Base-by-base conservation (phyloP, 2,329 filamentous ascomycete species). In the Trichoderma koningiopsis region DNA sequence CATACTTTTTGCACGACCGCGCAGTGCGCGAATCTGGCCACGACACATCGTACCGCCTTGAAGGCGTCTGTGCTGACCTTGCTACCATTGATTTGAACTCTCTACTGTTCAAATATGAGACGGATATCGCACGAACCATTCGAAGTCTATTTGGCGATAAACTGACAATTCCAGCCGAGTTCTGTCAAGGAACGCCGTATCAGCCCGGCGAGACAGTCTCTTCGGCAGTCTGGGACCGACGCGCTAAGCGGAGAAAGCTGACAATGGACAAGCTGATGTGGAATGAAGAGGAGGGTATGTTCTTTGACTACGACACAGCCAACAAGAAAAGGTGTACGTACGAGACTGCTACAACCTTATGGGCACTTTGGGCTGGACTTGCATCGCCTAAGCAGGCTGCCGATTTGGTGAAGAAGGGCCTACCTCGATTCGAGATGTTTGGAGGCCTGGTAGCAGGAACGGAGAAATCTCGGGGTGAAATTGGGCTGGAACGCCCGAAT, bases 31-130 rank as follows among this genome's bases (percentile, higher is more conserved):
- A 99, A 80, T 97, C 95, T 22, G 96, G 96, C 14, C 96, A 99
- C 79, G 96, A 99, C 78, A 99, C 96, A 2, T 92, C 92, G 19
- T 98, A 98, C 81, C 92, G 96, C 22, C 86, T 99, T 24, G 96
- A 98, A 81, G 91, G 89, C 58, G 87, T 96, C 29, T 94, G 92
- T 75, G 96, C 93, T 13, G 89, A 97, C 77, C 84, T 98, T 31
- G 96, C 94, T 13, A 97, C 94, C 0, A 93, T 98, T 70, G 96
- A 99, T 77, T 86, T 98, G 68, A 98, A 99, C 82, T 96, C 94
- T 33, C 85, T 97, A 35, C 84, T 99, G 33, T 99, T 96, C 87
- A 98, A 98, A 81, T 98, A 98, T 77, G 96, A 99, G 81, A 90
- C 90, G 35, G 96, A 99, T 76, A 97, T 99, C 77, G 91, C 92